phyloP scores from a whole-genome alignment of 108 stramenopile species.

The Nannochloropsis salina region DNA sequence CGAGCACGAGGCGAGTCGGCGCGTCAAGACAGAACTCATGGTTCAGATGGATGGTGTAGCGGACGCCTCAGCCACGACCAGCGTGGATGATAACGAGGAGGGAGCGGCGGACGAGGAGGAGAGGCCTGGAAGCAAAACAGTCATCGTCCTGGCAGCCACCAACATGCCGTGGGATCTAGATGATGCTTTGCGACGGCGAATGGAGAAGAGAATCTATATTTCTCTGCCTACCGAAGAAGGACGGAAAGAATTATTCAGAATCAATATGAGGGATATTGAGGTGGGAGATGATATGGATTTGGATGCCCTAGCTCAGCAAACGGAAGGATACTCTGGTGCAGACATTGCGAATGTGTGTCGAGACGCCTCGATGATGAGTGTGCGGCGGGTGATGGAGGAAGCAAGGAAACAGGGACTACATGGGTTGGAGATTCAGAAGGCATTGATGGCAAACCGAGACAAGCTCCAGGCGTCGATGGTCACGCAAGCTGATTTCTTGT shows the following conservation, averaged over 20 bases:
- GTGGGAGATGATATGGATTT: slow-evolving; percentile 55
- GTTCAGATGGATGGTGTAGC: slow-evolving; percentile 85
- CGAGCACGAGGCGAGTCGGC: slow-evolving; percentile 84
- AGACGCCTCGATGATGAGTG: slow-evolving; percentile 62
- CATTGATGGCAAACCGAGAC: slow-evolving; percentile 49
- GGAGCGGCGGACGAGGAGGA: slow-evolving; percentile 32
- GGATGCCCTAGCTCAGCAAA: slow-evolving; percentile 45
- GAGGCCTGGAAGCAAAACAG: slow-evolving; percentile 45
- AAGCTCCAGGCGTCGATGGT: slow-evolving; percentile 50
- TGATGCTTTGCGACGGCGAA: slow-evolving; percentile 68
- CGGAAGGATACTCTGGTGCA: slow-evolving; percentile 58
- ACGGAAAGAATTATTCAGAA: slow-evolving; percentile 61
- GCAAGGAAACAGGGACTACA: slow-evolving; percentile 50
- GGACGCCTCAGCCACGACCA: slow-evolving; percentile 25
- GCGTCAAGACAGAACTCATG: slow-evolving; percentile 93
- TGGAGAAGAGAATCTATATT: slow-evolving; percentile 84
- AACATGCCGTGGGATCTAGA: slow-evolving; percentile 91
- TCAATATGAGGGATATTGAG: slow-evolving; percentile 50
- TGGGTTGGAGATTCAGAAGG: slow-evolving; percentile 51
- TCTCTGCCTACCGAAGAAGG: slow-evolving; percentile 73
- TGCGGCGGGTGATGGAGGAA: slow-evolving; percentile 57
- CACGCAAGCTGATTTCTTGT: slow-evolving; percentile 45
- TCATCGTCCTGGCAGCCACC: slow-evolving; percentile 83
- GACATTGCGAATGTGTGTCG: slow-evolving; percentile 62
- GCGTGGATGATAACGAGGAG: slow-evolving; percentile 29